These are phyloP conservation scores for Candida ponderosae DNA, from an alignment of 805 yeast genomes.

Conservation along the genomic window DNA sequence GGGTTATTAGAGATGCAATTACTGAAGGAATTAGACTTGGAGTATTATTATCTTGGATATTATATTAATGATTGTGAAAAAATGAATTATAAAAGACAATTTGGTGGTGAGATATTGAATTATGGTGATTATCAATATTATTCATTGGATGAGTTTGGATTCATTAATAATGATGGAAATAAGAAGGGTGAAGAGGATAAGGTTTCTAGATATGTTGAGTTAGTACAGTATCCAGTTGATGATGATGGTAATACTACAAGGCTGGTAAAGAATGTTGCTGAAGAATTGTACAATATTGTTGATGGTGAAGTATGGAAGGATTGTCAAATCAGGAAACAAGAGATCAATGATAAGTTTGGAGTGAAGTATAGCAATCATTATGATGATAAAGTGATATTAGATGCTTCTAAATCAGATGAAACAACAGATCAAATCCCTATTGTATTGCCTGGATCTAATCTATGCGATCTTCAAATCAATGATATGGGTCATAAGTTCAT, in stretches of 20 bases:
- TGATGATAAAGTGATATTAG: no score
- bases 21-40: slow-evolving; percentile 32
- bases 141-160: slow-evolving; percentile 11
- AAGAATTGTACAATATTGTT: no score
- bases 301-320: no score
- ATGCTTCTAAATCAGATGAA: no score
- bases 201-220: not conserved
- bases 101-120: slow-evolving; percentile 70
- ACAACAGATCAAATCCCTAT: no score
- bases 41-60: slow-evolving; percentile 71
- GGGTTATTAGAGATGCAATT: slow-evolving; percentile 64
- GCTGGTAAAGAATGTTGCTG: not conserved
- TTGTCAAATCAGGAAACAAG: no score
- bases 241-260: not conserved
- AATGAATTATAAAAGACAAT: slow-evolving; percentile 74
- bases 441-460: no score
- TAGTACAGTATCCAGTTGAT: not conserved
- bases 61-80: slow-evolving; percentile 73
- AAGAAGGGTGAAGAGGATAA: not conserved
- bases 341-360: no score
- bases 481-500: no score
- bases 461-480: no score
- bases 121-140: slow-evolving; percentile 37
- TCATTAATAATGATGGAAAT: no score
- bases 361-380: no score